Conservation (phyloP, 2,329 filamentous ascomycete species). For the Colletotrichum limetticola region DNA sequence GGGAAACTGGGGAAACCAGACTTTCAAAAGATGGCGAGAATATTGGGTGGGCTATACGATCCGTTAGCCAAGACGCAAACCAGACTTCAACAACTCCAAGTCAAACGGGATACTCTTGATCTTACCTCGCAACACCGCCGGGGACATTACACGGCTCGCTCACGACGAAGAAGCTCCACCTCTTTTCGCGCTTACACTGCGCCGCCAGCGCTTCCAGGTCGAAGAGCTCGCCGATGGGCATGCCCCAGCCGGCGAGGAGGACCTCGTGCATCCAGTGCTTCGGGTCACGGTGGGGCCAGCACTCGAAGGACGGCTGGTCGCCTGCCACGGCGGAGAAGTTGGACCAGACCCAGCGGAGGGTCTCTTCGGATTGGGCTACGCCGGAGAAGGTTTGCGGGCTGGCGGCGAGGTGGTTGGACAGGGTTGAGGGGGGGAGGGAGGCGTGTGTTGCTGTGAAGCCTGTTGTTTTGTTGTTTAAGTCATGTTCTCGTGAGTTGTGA, state of each 20-base stretch:
- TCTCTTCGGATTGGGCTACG: conserved; percentile 58
- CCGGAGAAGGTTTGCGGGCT: conserved; percentile 44
- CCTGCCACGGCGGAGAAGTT: conserved; percentile 67
- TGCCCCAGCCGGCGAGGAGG: conserved; percentile 53
- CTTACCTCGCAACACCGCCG: conserved; percentile 39
- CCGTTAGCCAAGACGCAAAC: not conserved
- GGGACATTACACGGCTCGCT: conserved; percentile 50
- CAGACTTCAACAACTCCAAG: not conserved
- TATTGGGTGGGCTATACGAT: conserved; percentile 45
- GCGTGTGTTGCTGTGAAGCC: conserved; percentile 34
- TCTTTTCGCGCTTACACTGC: conserved; percentile 45
- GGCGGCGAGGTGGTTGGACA: conserved; percentile 17
- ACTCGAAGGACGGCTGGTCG: conserved; percentile 64
- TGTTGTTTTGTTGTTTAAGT: not conserved
- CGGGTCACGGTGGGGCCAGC: conserved; percentile 51
- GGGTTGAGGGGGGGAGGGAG: conserved; percentile 16
- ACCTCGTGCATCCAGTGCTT: conserved; percentile 52
- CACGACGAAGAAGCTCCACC: conserved; percentile 52
- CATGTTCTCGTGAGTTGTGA: not conserved
- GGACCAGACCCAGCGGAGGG: conserved; percentile 68
- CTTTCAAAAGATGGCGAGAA: conserved; percentile 48
- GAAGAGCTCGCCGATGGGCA: conserved; percentile 55
- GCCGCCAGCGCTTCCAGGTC: conserved; percentile 50
- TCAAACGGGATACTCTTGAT: not conserved
- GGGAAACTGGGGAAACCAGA: not conserved